Evolutionary conservation across 2,329 filamentous ascomycete species (phyloP).

Genomic region (Zopfia rhizophila): DNA sequence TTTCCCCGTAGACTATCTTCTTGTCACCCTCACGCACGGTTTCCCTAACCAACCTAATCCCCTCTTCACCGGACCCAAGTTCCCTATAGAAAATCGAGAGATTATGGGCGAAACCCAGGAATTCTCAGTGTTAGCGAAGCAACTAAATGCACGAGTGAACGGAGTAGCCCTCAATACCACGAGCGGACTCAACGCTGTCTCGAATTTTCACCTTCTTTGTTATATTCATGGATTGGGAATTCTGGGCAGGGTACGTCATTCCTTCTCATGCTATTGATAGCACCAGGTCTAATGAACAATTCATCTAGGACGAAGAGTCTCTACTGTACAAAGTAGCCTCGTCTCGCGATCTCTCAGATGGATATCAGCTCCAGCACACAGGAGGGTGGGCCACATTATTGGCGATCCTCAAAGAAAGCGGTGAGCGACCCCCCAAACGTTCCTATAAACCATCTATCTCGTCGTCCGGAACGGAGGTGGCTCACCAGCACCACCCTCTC

Average conservation of each 20-base stretch:
- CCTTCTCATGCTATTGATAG: background rate
- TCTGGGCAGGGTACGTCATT: constrained; percentile 77
- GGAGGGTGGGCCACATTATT: constrained; percentile 94
- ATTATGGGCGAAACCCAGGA: constrained; percentile 88
- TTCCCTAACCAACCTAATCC: constrained; percentile 86
- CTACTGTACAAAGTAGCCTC: constrained; percentile 87
- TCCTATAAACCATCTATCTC: constrained; percentile 41
- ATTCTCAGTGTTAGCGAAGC: constrained; percentile 71
- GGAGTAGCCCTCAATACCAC: constrained; percentile 66
- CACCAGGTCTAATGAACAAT: constrained; percentile 23
- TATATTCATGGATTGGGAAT: constrained; percentile 85
- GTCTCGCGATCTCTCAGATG: constrained; percentile 81
- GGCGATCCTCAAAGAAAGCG: constrained; percentile 93
- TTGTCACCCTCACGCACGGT: constrained; percentile 95
- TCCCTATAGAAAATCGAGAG: constrained; percentile 92
- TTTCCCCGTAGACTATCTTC: constrained; percentile 95
- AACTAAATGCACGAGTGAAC: constrained; percentile 70
- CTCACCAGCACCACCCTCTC: constrained; percentile 36
- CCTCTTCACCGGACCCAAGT: constrained; percentile 76
- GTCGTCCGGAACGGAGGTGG: constrained; percentile 50
- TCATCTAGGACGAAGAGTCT: constrained; percentile 84
- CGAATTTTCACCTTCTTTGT: constrained; percentile 93
- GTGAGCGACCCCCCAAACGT: constrained; percentile 92
- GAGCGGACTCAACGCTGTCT: constrained; percentile 74
- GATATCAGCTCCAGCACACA: constrained; percentile 84